These are phyloP conservation scores for Chlorella ohadii DNA, from an alignment of 139 green algal genomes.

Conservation along the genomic window DNA sequence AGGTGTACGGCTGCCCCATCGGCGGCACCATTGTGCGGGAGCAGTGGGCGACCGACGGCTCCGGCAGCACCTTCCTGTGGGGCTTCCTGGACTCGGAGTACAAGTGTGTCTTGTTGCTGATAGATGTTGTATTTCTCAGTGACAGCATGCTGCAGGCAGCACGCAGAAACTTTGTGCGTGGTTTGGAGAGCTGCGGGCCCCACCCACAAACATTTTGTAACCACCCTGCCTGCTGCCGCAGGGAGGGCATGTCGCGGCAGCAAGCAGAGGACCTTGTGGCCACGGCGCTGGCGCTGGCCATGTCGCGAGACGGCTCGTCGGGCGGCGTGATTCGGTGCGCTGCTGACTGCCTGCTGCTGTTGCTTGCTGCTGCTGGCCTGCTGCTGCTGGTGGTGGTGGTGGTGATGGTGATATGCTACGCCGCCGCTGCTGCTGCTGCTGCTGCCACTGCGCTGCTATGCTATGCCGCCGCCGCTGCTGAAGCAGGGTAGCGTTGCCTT, in stretches of 20 bases:
- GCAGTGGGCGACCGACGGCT: constrained; percentile 91
- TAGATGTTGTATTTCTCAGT: no score
- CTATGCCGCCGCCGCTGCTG: no score
- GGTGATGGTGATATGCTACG: no score
- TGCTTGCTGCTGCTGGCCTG: neutral
- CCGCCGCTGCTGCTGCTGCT: neutral
- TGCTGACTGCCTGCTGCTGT: neutral
- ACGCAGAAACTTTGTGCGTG: no score
- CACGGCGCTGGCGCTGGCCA: constrained; percentile 81
- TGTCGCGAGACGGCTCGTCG: constrained; percentile 81
- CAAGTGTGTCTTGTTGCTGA: constrained; percentile 51
- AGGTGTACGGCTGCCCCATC: constrained; percentile 90
- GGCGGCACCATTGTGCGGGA: constrained; percentile 83
- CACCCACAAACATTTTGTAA: no score
- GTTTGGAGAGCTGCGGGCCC: neutral
- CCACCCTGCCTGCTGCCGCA: no score
- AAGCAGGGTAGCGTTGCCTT: no score
- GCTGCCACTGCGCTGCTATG: no score
- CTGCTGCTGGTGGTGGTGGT: no score
- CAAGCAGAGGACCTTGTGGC: constrained; percentile 83
- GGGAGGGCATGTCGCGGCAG: constrained; percentile 78
- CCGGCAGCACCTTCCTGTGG: constrained; percentile 92
- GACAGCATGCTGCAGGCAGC: no score
- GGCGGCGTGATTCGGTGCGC: constrained; percentile 79
- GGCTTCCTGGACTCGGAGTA: constrained; percentile 83